Base-by-base conservation (phyloP, 257 asterid species). In the Anisodus acutangulus region DNA sequence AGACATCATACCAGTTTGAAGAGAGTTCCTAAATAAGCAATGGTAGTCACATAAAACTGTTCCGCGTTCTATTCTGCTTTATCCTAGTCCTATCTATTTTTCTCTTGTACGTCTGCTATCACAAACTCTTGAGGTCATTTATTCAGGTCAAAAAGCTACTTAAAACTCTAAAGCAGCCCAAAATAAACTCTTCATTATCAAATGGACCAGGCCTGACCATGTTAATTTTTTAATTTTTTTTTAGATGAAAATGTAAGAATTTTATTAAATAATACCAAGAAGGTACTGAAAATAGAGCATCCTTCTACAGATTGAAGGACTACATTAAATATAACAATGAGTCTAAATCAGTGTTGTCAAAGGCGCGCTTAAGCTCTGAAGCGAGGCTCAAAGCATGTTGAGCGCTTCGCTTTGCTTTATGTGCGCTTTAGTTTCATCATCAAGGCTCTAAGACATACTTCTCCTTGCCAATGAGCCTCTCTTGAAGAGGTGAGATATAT, bases 1-100 rank as follows among this genome's bases (percentile, higher is more conserved):
- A 76, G 45, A 53, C 60, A 49, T 49, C 45, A 51, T 12, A 76
- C 41, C 45, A 76, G 81, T 76, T 76, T 76, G 81, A 22, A 76
- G 62, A 51, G 45, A 76, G 62, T 76, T 22, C 62, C 22, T 22
- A 76, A 74, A 49, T 76, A 22, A 76, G 19, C 62, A 51, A 26
- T 22, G 3, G 22, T 39, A 76, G 81, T 53, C 81, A 12, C 63
- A 2, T 76, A 51, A 70, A 76, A 76, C 62, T 76, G 63, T 13
- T 74, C 22, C 81, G 26, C 17, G 45, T 76, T 76, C 57, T 12
- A 37, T 51, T 76, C 43, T 51, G 7, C 81, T 76, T 76, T 76
- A 51, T 49, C 62, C 11, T 12, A 74, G 81, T 49, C 22, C 22
- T 22, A 74, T 74, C 7, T 74, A 17, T 49, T 74, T 74, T 74